phyloP scores from a whole-genome alignment of 2,329 filamentous ascomycete genomes.

The Grosmannia serpens region DNA sequence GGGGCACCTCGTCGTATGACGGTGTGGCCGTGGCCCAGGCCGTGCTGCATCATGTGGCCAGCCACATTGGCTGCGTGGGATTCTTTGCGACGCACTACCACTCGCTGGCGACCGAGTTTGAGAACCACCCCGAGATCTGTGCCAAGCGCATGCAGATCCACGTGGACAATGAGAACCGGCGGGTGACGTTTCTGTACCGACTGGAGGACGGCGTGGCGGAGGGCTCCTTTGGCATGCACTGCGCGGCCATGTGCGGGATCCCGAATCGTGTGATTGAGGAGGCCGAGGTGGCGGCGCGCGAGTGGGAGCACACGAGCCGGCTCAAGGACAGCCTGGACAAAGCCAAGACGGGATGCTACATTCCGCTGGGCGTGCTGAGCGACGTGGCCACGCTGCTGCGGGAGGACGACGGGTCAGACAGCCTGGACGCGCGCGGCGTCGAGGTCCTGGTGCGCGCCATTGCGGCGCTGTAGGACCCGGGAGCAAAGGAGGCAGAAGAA shows the following conservation, averaged over 20 bases:
- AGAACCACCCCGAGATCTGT: conserved; percentile 74
- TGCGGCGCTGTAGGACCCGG: conserved; percentile 40
- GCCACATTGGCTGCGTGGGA: conserved; percentile 83
- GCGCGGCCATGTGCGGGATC: conserved; percentile 96
- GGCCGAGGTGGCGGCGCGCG: conserved; percentile 76
- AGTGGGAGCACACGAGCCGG: conserved; percentile 91
- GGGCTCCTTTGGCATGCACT: conserved; percentile 98
- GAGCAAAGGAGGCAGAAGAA: no score
- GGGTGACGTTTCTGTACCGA: conserved; percentile 95
- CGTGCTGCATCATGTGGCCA: conserved; percentile 90
- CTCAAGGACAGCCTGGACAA: conserved; percentile 81
- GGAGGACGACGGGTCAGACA: conserved; percentile 27
- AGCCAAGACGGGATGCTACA: conserved; percentile 65
- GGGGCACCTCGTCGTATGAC: conserved; percentile 90
- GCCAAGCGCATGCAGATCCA: conserved; percentile 89
- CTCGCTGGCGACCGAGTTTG: conserved; percentile 82
- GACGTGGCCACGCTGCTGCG: conserved; percentile 72
- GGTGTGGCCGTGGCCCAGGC: conserved; percentile 94
- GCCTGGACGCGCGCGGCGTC: conserved; percentile 38
- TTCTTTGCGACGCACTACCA: conserved; percentile 99
- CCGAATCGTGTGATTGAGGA: conserved; percentile 68
- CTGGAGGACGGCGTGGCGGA: conserved; percentile 89
- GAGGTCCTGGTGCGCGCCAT: conserved; percentile 51
- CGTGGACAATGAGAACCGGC: conserved; percentile 71
- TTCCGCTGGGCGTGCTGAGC: conserved; percentile 77